Percentiles rank a stretch among this genome's conserved stretches.
Evolutionary conservation across 257 asterid genomes (phyloP).

Genomic region (Primulina eburnea): DNA sequence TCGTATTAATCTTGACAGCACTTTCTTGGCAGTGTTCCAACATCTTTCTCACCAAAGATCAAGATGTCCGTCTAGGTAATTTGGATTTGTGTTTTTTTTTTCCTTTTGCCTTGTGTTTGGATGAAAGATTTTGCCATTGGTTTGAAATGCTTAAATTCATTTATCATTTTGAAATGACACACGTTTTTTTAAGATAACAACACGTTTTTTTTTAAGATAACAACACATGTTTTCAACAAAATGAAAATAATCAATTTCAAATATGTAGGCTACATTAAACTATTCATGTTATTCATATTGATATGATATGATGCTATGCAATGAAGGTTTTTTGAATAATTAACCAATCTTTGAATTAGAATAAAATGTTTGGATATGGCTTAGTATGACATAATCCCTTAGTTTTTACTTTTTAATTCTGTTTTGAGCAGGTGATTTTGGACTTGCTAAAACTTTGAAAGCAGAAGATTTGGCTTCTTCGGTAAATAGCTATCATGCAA

Average conservation of each 20-base stretch:
- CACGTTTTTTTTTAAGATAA: no score
- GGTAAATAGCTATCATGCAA: conserved; percentile 47
- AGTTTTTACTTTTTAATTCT: conserved; percentile 14
- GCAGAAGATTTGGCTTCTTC: conserved; percentile 99
- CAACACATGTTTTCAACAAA: background rate
- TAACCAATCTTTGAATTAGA: conserved; percentile 1
- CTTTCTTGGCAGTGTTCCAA: conserved; percentile 82
- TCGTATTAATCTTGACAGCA: conserved; percentile 23
- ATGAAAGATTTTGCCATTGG: background rate
- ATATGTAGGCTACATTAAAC: background rate
- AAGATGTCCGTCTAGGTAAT: conserved; percentile 89
- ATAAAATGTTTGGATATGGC: conserved; percentile 13
- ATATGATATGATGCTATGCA: background rate
- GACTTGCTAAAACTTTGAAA: conserved; percentile 95
- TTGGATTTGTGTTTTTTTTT: background rate
- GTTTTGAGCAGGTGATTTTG: conserved; percentile 80
- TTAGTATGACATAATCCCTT: conserved; percentile 15
- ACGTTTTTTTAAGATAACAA: background rate
- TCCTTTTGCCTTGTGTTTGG: background rate
- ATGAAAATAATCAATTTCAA: background rate
- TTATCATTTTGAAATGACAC: no score
- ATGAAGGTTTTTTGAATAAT: background rate
- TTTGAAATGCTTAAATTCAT: no score
- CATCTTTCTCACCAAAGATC: conserved; percentile 94
- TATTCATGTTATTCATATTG: no score